Evolutionary conservation across 2,329 filamentous ascomycete genomes (phyloP).

Genomic region (Epichloe baconii): DNA sequence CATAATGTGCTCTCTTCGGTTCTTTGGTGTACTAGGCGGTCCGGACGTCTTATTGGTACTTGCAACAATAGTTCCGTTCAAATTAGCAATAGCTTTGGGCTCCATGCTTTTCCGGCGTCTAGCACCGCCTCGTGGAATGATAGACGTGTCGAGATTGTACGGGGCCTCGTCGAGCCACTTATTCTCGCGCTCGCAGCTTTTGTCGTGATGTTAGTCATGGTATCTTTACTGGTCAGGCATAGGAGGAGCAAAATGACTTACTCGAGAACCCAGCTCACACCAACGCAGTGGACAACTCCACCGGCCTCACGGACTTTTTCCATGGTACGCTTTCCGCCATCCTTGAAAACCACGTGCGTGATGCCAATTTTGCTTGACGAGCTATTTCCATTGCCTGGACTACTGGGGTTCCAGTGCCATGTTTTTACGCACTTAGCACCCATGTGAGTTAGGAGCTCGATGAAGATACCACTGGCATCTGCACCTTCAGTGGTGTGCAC

Average conservation of each 20-base stretch:
- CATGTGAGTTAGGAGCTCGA: constrained; percentile 67
- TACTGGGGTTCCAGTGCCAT: constrained; percentile 58
- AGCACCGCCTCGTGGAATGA: constrained; percentile 55
- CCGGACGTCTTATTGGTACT: constrained; percentile 25
- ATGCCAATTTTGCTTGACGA: constrained; percentile 50
- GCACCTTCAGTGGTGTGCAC: constrained; percentile 72
- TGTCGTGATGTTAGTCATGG: neutral
- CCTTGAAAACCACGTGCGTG: constrained; percentile 84
- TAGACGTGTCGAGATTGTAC: constrained; percentile 55
- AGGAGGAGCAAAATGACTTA: constrained; percentile 46
- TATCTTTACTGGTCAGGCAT: constrained; percentile 20
- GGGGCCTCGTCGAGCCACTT: constrained; percentile 61
- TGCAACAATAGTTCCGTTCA: constrained; percentile 50
- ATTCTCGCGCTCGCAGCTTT: constrained; percentile 58
- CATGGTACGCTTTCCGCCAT: constrained; percentile 66
- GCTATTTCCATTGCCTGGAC: constrained; percentile 20
- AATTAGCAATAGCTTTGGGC: constrained; percentile 54
- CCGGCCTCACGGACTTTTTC: constrained; percentile 64
- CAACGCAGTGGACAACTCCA: constrained; percentile 72
- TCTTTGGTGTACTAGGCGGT: constrained; percentile 33
- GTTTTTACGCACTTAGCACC: constrained; percentile 66
- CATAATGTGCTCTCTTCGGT: constrained; percentile 40
- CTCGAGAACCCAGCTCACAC: constrained; percentile 81
- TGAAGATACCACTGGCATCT: constrained; percentile 69
- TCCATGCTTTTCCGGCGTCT: constrained; percentile 74